phyloP scores from a whole-genome alignment of 2,329 filamentous ascomycete genomes.

The Endoconidiophora laricicola region DNA sequence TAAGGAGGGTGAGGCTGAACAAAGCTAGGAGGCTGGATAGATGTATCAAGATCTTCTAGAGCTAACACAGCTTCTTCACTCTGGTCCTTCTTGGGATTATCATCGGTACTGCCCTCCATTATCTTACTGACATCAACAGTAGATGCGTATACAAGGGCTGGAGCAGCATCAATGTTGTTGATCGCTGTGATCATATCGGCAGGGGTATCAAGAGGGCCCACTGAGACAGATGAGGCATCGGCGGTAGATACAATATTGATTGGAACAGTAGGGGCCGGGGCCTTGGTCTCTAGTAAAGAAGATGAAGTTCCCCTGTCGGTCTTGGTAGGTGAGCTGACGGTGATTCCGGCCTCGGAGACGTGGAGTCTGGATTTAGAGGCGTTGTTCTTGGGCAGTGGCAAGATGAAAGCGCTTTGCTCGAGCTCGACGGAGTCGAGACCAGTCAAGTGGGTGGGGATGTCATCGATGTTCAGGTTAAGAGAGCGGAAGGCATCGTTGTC shows the following conservation, averaged over 20 bases:
- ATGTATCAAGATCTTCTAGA: conserved; percentile 31
- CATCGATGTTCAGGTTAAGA: conserved; percentile 58
- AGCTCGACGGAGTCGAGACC: conserved; percentile 48
- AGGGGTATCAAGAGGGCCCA: conserved; percentile 11
- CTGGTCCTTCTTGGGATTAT: conserved; percentile 8
- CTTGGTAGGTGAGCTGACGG: neutral
- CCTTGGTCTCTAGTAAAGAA: conserved; percentile 14
- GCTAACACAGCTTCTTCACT: conserved; percentile 20
- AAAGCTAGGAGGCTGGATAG: conserved; percentile 64
- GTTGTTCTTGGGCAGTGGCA: conserved; percentile 29
- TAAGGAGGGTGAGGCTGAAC: conserved; percentile 92
- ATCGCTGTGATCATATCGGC: conserved; percentile 12
- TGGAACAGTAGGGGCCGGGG: conserved; percentile 1
- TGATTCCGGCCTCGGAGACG: conserved; percentile 5
- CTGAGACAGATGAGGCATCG: neutral
- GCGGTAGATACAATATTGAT: neutral
- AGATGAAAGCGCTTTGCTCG: conserved; percentile 56
- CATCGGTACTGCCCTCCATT: conserved; percentile 3
- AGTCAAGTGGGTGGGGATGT: conserved; percentile 57
- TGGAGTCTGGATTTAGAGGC: conserved; percentile 14
- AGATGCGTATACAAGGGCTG: neutral
- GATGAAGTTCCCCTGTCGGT: neutral
- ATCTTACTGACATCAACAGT: neutral
- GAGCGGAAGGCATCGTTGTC: conserved; percentile 75
- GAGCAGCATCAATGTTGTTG: conserved; percentile 6